Conservation (phyloP, 139 green algal species). For the Zygnema circumcarinatum region DNA sequence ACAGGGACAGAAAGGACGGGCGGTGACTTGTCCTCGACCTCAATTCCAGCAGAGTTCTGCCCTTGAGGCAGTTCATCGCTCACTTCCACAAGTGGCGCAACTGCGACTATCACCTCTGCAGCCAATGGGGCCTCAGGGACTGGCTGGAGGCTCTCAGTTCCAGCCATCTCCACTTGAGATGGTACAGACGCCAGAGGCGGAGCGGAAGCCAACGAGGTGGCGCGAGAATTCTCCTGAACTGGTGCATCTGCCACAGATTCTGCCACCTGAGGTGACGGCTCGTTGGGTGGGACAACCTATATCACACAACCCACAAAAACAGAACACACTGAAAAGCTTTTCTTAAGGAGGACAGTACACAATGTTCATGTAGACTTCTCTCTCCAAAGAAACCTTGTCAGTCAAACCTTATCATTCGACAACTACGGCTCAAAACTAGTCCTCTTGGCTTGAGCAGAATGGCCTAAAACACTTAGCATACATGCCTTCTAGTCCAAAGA, state of each 20-base stretch:
- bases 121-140: background rate
- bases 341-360: no score
- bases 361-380: no score
- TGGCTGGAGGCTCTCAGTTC: background rate
- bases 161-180: background rate
- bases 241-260: slow-evolving; percentile 24
- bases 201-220: background rate
- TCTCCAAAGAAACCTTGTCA: no score
- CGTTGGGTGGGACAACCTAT: slow-evolving; percentile 14
- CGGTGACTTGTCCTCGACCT: background rate
- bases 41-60: background rate
- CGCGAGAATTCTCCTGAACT: background rate
- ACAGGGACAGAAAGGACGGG: background rate
- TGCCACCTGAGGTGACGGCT: slow-evolving; percentile 9
- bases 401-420: no score
- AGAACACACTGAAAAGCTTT: no score
- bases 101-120: background rate
- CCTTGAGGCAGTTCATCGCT: background rate
- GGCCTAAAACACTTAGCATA: no score
- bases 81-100: background rate
- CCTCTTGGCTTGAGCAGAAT: no score
- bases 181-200: background rate
- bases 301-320: no score
- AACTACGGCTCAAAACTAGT: no score
- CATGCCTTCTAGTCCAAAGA: no score